Evolutionary conservation across 768 basidiomycete genomes (phyloP).

Genomic region (Boletus subcaerulescens): DNA sequence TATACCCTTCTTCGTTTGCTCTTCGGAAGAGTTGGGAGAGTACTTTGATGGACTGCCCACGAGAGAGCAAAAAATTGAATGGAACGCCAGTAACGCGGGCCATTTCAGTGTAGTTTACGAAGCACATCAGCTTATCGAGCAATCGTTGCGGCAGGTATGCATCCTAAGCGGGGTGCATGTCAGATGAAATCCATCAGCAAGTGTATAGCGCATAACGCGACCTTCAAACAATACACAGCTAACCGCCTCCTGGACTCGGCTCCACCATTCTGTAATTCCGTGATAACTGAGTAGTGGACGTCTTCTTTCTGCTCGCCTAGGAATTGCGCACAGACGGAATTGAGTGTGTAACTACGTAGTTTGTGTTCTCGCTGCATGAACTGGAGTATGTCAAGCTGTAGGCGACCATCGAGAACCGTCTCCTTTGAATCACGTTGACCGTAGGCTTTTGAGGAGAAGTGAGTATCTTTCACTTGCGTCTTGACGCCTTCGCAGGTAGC

Average conservation of each 20-base stretch:
- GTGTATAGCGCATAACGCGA: slow-evolving; percentile 21
- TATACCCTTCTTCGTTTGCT: slow-evolving; percentile 87
- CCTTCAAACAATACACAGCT: slow-evolving; percentile 98
- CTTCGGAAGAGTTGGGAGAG: slow-evolving; percentile 93
- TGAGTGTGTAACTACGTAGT: slow-evolving; percentile 93
- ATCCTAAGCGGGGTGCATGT: slow-evolving; percentile 53
- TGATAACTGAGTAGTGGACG: slow-evolving; percentile 97
- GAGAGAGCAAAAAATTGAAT: slow-evolving; percentile 90
- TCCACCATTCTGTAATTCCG: slow-evolving; percentile 95
- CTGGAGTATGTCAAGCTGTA: slow-evolving; percentile 94
- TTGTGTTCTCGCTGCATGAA: slow-evolving; percentile 99
- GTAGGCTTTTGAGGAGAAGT: slow-evolving; percentile 97
- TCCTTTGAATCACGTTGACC: slow-evolving; percentile 97
- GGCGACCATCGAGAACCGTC: slow-evolving; percentile 82
- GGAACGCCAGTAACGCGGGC: slow-evolving; percentile 99
- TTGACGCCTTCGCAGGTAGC: slow-evolving; percentile 50
- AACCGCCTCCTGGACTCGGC: slow-evolving; percentile 88
- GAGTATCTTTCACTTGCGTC: slow-evolving; percentile 85
- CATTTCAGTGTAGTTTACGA: slow-evolving; percentile 99
- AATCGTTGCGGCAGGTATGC: slow-evolving; percentile 96
- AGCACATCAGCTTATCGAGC: slow-evolving; percentile 98
- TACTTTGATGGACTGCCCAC: slow-evolving; percentile 99
- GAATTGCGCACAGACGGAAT: slow-evolving; percentile 97
- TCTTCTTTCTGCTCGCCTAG: slow-evolving; percentile 99
- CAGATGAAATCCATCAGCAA: background rate